These are phyloP conservation scores for Exophiala alcalophila DNA, from an alignment of 2,329 filamentous ascomycete genomes.

Conservation along the genomic window DNA sequence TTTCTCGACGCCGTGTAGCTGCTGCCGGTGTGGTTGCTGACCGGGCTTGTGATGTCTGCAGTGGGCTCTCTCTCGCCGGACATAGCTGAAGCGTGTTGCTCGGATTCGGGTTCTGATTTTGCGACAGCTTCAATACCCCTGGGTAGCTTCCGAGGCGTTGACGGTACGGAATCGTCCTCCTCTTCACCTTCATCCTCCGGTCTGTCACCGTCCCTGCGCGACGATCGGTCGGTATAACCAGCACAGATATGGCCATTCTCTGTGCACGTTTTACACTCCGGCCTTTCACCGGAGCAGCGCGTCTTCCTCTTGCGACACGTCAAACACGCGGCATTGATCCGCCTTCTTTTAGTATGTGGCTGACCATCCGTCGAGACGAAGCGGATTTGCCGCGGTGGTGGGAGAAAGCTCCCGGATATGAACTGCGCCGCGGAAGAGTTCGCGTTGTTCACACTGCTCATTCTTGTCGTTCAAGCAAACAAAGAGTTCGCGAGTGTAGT, in stretches of 20 bases:
- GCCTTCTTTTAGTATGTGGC: conserved; percentile 72
- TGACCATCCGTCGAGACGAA: conserved; percentile 82
- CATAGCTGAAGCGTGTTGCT: too few relatives aligned
- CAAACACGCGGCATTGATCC: conserved; percentile 73
- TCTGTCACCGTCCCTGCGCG: conserved; percentile 15
- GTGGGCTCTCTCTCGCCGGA: conserved; percentile 3
- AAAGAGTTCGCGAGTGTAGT: conserved; percentile 4
- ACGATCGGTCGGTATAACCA: conserved; percentile 57
- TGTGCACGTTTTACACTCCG: conserved; percentile 68
- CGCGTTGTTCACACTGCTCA: conserved; percentile 10
- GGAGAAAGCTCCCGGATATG: conserved; percentile 12
- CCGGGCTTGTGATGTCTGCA: conserved; percentile 34
- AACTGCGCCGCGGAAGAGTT: conserved; percentile 3
- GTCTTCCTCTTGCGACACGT: conserved; percentile 76
- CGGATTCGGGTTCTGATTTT: neutral
- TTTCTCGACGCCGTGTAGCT: conserved; percentile 52
- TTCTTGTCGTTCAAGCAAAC: conserved; percentile 21
- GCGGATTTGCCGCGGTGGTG: conserved; percentile 54
- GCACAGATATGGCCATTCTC: conserved; percentile 68
- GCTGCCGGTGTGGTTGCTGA: conserved; percentile 30
- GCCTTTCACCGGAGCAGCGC: conserved; percentile 70
- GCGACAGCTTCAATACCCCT: conserved; percentile 5
- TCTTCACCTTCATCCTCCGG: conserved; percentile 22
- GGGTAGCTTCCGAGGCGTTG: conserved; percentile 13
- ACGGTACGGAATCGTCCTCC: conserved; percentile 10